phyloP scores from a whole-genome alignment of 2,329 filamentous ascomycete species.

The Orbilia javanica region DNA sequence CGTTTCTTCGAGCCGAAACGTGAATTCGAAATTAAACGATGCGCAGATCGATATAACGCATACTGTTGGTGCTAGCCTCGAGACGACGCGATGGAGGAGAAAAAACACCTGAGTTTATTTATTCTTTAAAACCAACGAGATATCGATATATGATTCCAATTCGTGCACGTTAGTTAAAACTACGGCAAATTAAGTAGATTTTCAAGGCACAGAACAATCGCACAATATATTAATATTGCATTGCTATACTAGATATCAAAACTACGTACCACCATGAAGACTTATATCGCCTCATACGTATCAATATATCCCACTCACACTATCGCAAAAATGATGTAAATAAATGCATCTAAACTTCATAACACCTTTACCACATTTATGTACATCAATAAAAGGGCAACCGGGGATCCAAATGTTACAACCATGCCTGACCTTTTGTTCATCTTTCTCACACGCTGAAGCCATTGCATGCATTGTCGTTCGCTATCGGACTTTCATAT shows the following conservation, averaged over 20 bases:
- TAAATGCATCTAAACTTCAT: background rate
- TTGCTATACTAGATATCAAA: background rate
- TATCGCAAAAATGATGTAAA: slow-evolving; percentile 24
- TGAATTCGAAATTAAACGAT: no score
- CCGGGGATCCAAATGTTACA: background rate
- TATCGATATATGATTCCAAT: no score
- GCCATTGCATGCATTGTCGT: background rate
- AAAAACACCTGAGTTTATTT: no score
- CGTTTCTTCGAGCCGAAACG: no score
- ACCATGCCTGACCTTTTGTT: background rate
- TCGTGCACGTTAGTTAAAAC: no score
- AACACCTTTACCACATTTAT: slow-evolving; percentile 20
- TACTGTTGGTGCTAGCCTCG: no score
- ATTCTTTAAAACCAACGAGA: no score
- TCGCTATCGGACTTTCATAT: background rate
- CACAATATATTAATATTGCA: no score
- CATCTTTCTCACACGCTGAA: slow-evolving; percentile 6
- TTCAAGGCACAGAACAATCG: no score
- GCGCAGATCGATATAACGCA: no score
- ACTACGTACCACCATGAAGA: background rate
- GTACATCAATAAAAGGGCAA: background rate
- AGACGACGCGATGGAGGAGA: no score
- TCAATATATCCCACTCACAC: slow-evolving; percentile 5
- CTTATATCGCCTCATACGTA: slow-evolving; percentile 11
- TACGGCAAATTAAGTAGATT: no score